Percentiles rank a stretch among this genome's conserved stretches.
These are phyloP conservation scores for Rehmannia glutinosa DNA, from an alignment of 257 asterid species.

Conservation along the genomic window DNA sequence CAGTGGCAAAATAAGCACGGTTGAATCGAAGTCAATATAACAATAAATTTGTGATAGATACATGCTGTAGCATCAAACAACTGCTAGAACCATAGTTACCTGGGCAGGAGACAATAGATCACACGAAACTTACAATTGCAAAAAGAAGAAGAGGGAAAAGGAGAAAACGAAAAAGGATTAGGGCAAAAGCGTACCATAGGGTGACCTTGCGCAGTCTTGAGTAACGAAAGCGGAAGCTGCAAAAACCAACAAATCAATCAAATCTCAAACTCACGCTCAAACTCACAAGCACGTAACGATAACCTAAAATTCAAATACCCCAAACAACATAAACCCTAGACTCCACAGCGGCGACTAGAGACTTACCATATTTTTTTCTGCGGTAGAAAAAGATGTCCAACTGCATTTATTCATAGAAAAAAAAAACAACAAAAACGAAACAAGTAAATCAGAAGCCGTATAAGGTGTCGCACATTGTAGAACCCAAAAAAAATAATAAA, in stretches of 20 bases:
- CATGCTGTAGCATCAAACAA: background rate
- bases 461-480: background rate
- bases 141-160: background rate
- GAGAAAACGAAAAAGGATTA: background rate
- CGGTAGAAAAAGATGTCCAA: background rate
- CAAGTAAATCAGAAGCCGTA: background rate
- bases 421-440: background rate
- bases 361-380: conserved; percentile 28
- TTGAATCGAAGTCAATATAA: background rate
- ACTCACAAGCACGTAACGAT: background rate
- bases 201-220: conserved; percentile 94
- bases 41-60: background rate
- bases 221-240: conserved; percentile 93
- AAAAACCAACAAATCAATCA: conserved; percentile 8
- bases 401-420: background rate
- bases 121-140: background rate
- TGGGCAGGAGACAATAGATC: background rate
- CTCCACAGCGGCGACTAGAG: conserved; percentile 4
- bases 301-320: background rate
- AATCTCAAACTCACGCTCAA: background rate
- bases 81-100: background rate
- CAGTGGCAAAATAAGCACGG: background rate
- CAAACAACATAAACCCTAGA: conserved; percentile 22
- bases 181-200: conserved; percentile 64
- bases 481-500: background rate